Evolutionary conservation across 768 basidiomycete genomes (phyloP).

Genomic region (Auriscalpium microsporum): DNA sequence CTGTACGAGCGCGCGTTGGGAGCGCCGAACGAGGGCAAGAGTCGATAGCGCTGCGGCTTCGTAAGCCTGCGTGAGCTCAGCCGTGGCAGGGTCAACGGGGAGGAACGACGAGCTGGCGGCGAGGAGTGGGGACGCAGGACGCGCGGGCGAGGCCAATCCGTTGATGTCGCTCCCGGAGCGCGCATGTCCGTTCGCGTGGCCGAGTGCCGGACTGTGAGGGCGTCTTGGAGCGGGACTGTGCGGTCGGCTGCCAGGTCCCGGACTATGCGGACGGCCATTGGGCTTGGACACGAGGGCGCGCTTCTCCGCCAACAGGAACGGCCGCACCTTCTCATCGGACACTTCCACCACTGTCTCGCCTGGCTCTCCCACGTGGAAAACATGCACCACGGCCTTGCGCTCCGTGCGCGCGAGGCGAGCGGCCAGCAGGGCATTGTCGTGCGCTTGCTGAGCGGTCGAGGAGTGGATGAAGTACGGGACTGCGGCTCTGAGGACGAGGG

Average conservation of each 20-base stretch:
- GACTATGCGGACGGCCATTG: slow-evolving; percentile 18
- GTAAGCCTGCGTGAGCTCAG: slow-evolving; percentile 46
- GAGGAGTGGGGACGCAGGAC: slow-evolving; percentile 12
- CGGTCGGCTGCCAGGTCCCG: too few species aligned
- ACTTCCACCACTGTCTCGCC: slow-evolving; percentile 41
- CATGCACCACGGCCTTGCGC: slow-evolving; percentile 76
- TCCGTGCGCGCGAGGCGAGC: slow-evolving; percentile 67
- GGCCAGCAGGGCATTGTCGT: slow-evolving; percentile 85
- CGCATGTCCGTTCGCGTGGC: slow-evolving; percentile 24
- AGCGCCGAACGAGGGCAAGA: slow-evolving; percentile 50
- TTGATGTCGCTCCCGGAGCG: slow-evolving; percentile 20
- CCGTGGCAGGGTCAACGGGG: slow-evolving; percentile 17
- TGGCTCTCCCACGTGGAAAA: slow-evolving; percentile 47
- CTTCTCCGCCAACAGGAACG: slow-evolving; percentile 49
- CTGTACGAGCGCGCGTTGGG: slow-evolving; percentile 45
- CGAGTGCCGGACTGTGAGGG: slow-evolving; percentile 19
- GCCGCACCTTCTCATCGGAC: slow-evolving; percentile 46
- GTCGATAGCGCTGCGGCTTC: slow-evolving; percentile 63
- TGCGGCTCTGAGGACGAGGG: slow-evolving; percentile 67
- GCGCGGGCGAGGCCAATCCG: slow-evolving; percentile 15
- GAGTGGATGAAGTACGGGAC: slow-evolving; percentile 81
- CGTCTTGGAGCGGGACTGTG: too few species aligned
- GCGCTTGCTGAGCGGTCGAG: slow-evolving; percentile 66
- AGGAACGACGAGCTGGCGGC: slow-evolving; percentile 7
- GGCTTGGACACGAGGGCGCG: slow-evolving; percentile 13